Evolutionary conservation across 768 basidiomycete genomes (phyloP), one percentile per base, ranked within the genome.

Genomic region (Russula emetica): DNA sequence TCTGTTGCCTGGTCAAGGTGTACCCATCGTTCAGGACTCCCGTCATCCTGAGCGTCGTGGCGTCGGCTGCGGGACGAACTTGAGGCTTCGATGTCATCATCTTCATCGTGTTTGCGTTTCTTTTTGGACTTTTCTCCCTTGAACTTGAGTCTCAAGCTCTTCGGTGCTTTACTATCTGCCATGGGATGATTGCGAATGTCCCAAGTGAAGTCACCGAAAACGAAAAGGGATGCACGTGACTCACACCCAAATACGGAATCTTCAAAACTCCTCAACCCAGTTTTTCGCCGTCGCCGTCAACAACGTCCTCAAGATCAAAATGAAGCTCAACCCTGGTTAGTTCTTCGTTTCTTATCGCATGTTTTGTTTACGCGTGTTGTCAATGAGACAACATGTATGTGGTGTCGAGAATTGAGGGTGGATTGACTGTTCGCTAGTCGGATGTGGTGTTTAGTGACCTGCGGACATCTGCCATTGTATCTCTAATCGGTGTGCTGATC

Each of bases 91-190:
- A 80, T 79, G 16, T 63, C 71, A 13, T 81, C 79, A 14, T 64
- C 72, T 40, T 76, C 78, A 14, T 85, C 83, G 68, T 85, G 79
- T 72, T 85, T 92, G 58, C 90, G 81, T 72, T 93, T 94, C 80
- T 90, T 92, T 78, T 84, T 86, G 1, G 80, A 74, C 75, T 92
- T 92, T 54, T 94, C 92, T 9, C 92, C 92, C 72, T 95, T 95
- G 77, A 94, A 94, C 69, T 85, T 90, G 67, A 94, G 85, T 71
- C 87, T 92, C 14, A 61, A 20, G 20, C 16, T 51, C 51, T 64
- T 64, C n/a, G 54, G 60, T 34, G 59, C 54, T 55, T 64, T 61
- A 8, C 20, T 40, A 32, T 64, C 59, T 45, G 63, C 47, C 63
- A 83, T 38, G 18, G 6, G 55, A 28, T 55, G 58, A 30, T 75